Evolutionary conservation across 2,329 filamentous ascomycete species (phyloP).

Genomic region (Neonectria sp.): DNA sequence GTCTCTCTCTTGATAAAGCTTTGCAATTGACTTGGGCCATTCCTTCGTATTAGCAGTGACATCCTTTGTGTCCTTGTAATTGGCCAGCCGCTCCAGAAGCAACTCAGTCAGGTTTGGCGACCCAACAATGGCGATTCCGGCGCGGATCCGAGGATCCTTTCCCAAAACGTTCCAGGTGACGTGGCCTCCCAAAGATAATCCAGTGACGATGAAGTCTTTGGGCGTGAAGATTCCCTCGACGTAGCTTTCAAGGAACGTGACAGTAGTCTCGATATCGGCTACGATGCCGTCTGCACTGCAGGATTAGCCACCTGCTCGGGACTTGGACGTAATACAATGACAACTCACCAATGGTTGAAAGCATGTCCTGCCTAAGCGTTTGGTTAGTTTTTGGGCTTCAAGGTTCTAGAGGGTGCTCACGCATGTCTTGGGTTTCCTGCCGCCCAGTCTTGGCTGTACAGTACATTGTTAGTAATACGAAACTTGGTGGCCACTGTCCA

Average conservation of each 20-base stretch:
- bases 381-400: neutral
- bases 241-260: constrained; percentile 20
- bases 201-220: constrained; percentile 10
- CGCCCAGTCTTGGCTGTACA: constrained; percentile 9
- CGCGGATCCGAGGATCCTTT: neutral
- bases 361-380: neutral
- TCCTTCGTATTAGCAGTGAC: neutral
- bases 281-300: constrained; percentile 6
- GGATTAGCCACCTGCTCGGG: no score
- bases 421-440: constrained; percentile 5
- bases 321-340: neutral
- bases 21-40: constrained; percentile 11
- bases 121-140: constrained; percentile 2
- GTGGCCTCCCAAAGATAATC: constrained; percentile 11
- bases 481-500: neutral
- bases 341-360: constrained; percentile 5
- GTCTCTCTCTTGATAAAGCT: neutral
- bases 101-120: constrained; percentile 8
- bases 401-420: neutral
- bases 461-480: neutral
- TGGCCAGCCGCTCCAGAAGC: constrained; percentile 2
- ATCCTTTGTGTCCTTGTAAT: neutral
- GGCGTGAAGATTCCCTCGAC: constrained; percentile 7
- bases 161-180: constrained; percentile 7
- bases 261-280: neutral